Evolutionary conservation across 331 rosid species (phyloP).

Genomic region (Prunus yedoensis): DNA sequence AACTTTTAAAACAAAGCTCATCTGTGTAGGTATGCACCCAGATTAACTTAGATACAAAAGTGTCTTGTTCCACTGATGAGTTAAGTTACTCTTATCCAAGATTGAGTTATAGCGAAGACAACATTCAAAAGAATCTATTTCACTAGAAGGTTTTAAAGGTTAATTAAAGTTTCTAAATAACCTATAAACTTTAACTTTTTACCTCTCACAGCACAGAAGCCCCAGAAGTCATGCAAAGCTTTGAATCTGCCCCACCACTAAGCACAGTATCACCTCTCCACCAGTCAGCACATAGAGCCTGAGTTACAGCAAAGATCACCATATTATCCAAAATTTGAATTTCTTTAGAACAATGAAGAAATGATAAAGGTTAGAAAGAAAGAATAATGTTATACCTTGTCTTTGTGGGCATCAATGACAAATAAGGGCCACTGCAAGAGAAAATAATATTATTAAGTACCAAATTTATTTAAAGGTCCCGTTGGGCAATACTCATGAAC

Average conservation of each 20-base stretch:
- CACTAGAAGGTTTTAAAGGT: not conserved
- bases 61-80: not conserved
- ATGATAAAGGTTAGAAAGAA: not conserved
- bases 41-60: not conserved
- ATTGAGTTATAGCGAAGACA: not conserved
- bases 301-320: conserved; percentile 18
- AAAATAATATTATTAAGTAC: conserved; percentile 22
- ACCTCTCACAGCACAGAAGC: conserved; percentile 50
- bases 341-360: not conserved
- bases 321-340: not conserved
- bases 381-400: conserved; percentile 50
- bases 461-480: not conserved
- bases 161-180: not conserved
- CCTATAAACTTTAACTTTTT: not conserved
- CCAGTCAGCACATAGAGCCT: conserved; percentile 92
- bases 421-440: conserved; percentile 88
- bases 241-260: conserved; percentile 87
- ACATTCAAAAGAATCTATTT: not conserved
- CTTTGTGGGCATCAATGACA: conserved; percentile 64
- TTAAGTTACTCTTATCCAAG: not conserved
- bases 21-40: not conserved
- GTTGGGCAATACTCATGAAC: not conserved
- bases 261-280: conserved; percentile 67
- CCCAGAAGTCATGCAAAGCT: conserved; percentile 71
- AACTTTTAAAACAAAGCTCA: not conserved